Evolutionary conservation across 768 basidiomycete genomes (phyloP).

Genomic region (Xanthoconium stramineum): DNA sequence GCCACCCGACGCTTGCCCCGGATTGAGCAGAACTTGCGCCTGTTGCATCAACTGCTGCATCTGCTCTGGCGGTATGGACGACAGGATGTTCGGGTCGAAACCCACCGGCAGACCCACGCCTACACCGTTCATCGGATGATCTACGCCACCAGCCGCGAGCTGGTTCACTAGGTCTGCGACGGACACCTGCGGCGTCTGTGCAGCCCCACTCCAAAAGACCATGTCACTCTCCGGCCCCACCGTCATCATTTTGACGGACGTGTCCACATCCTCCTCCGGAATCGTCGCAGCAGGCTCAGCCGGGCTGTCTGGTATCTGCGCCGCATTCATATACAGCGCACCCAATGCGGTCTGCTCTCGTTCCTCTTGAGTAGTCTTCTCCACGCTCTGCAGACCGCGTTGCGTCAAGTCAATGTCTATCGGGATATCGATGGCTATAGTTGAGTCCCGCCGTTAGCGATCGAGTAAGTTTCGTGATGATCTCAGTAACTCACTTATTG

Average conservation of each 20-base stretch:
- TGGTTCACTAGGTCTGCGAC: constrained; percentile 71
- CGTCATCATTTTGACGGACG: constrained; percentile 60
- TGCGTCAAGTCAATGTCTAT: constrained; percentile 47
- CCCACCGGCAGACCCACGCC: constrained; percentile 33
- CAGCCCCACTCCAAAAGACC: constrained; percentile 56
- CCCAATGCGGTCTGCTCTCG: constrained; percentile 75
- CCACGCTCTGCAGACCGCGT: constrained; percentile 67
- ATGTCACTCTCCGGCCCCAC: constrained; percentile 65
- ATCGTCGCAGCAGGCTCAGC: constrained; percentile 61
- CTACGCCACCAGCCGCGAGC: constrained; percentile 46
- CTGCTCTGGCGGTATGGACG: constrained; percentile 53
- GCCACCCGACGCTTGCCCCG: constrained; percentile 28
- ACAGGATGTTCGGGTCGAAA: constrained; percentile 41
- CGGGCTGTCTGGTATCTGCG: constrained; percentile 77
- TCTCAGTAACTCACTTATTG: constrained; percentile 57
- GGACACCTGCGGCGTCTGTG: constrained; percentile 36
- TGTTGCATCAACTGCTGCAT: constrained; percentile 59
- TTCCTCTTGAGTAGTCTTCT: constrained; percentile 68
- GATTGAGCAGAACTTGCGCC: constrained; percentile 33
- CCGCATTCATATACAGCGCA: constrained; percentile 66
- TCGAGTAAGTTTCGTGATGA: constrained; percentile 14
- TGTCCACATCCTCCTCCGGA: constrained; percentile 68
- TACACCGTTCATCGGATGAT: constrained; percentile 37
- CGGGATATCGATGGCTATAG: constrained; percentile 61
- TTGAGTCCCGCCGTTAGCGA: constrained; percentile 18